Base-by-base conservation (phyloP, 78 protist genomes). In the Chrysochromulina tobinii region DNA sequence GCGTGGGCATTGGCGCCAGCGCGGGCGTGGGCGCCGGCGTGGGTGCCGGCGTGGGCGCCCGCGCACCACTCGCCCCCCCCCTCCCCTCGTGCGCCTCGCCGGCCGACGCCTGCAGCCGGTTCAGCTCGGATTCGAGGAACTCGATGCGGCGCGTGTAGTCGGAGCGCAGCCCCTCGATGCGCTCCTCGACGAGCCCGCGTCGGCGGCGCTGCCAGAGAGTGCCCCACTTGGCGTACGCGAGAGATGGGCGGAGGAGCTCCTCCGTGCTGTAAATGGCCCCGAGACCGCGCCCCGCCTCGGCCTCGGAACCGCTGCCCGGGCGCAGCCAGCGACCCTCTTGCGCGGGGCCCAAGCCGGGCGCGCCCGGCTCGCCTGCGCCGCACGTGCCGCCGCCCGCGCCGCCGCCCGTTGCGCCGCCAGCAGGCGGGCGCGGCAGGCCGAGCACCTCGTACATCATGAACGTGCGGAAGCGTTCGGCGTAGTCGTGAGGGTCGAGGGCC, bases 181-280 rank as follows among this genome's bases (percentile, higher is more conserved):
- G 69, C 69, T 64, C 69, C 69, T 64, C 4, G 38, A 75, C 53
- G 23, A 75, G 84, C 59, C 84, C 84, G 54, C 84, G 84, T 21
- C 55, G 53, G 23, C 59, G 84, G 9, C 84, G 23, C 57, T 50
- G 58, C 84, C 84, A 75, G 9, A 75, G 58, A 0, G 11, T 5
- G 59, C 17, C 1, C 84, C 84, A 75, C n/a, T n/a, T 0, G 23
- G 3, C 58, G n/a, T 14, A 4, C 14, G n/a, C 72, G 25, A 8
- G 11, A 1, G 53, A 9, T 3, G 54, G 51, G 54, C n/a, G 81
- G 21, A 12, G 20, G 81, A 50, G 23, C 2, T 18, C 81, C 12
- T 2, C 27, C 50, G 11, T 6, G 50, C 77, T 14, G 48, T 15
- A 25, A 3, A 12, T 50, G 50, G 50, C 48, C 53, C 38, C 38